Conservation (phyloP, 1,139 yeast genomes). For the Nematodospora anomalae region DNA sequence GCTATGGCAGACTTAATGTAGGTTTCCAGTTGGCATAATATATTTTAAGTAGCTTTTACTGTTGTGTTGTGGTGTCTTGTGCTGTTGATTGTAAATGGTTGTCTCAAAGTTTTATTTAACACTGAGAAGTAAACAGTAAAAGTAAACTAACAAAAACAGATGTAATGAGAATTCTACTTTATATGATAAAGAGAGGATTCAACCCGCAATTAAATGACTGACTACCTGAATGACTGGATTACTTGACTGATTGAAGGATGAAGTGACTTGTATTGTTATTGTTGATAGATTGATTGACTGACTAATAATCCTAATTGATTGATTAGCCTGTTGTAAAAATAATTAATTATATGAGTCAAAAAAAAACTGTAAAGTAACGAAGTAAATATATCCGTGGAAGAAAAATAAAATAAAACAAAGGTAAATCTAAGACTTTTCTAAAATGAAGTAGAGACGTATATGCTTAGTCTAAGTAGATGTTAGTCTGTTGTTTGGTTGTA, state of each 20-base stretch:
- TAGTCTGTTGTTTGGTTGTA: too few relatives aligned
- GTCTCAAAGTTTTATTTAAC: not conserved
- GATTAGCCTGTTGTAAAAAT: not conserved
- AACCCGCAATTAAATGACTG: too few relatives aligned
- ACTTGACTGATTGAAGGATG: not conserved
- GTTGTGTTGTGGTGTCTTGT: not conserved
- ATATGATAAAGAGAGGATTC: not conserved
- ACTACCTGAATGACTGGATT: not conserved
- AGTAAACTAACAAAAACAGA: too few relatives aligned
- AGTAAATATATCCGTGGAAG: not conserved
- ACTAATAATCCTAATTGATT: not conserved
- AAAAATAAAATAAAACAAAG: too few relatives aligned
- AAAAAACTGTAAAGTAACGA: too few relatives aligned
- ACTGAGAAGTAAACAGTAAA: not conserved
- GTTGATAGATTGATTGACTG: not conserved
- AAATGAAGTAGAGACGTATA: not conserved
- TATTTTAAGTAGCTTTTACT: not conserved
- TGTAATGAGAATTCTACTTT: not conserved
- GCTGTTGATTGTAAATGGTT: not conserved
- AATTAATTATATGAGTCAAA: not conserved
- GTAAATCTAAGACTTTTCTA: too few relatives aligned
- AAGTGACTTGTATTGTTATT: not conserved
- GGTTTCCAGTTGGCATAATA: not conserved
- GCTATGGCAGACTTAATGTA: not conserved
- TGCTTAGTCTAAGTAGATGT: too few relatives aligned